Conservation (phyloP, 192 early-diverging fungal genomes). For the Coemansia sp. region DNA sequence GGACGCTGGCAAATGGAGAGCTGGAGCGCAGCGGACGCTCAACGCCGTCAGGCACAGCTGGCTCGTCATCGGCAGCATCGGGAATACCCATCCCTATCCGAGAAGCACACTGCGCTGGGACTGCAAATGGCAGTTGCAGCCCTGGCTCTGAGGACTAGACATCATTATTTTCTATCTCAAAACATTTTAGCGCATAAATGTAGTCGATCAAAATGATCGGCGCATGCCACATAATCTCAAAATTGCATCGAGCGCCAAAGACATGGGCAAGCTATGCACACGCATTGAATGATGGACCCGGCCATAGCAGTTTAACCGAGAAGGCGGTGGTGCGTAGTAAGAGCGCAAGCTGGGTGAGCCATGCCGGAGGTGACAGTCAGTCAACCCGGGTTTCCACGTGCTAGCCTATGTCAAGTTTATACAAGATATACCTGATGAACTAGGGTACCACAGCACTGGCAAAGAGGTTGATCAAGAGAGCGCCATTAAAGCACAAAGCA, state of each 20-base stretch:
- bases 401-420: not conserved
- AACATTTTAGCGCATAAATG: not conserved
- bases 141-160: not conserved
- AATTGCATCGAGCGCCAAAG: not conserved
- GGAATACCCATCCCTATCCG: slow-evolving; percentile 68
- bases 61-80: slow-evolving; percentile 27
- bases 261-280: not conserved
- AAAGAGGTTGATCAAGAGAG: not conserved
- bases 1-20: slow-evolving; percentile 25
- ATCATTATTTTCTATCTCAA: not conserved
- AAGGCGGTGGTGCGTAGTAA: not conserved
- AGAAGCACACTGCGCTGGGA: slow-evolving; percentile 62
- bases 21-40: slow-evolving; percentile 54
- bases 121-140: slow-evolving; percentile 18
- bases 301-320: not conserved
- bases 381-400: not conserved
- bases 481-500: slow-evolving; percentile 5
- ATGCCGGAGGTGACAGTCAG: not conserved
- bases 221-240: not conserved
- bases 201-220: not conserved
- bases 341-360: not conserved
- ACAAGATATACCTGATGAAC: not conserved
- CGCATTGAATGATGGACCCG: not conserved
- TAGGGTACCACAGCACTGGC: not conserved
- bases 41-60: slow-evolving; percentile 16